Evolutionary conservation across 208 protist species (phyloP).

Genomic region (Acanthamoeba royreba): DNA sequence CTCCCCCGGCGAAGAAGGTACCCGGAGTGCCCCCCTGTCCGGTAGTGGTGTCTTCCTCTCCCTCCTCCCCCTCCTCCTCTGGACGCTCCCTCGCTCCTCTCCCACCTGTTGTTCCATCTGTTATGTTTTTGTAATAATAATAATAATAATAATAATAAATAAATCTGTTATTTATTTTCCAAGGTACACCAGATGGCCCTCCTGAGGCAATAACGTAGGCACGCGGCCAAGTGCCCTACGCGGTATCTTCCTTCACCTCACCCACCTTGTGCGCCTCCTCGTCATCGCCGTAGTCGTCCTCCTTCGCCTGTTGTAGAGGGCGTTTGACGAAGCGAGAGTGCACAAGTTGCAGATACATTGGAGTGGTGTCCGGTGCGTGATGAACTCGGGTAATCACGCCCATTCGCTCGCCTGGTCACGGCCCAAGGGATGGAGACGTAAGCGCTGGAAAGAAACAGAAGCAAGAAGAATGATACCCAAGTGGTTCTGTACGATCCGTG

Average conservation of each 20-base stretch:
- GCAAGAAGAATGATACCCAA: not conserved
- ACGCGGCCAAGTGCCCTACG: too few species aligned
- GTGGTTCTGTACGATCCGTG: not conserved
- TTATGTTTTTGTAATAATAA: too few species aligned
- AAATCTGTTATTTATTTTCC: too few species aligned
- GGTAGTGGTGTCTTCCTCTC: too few species aligned
- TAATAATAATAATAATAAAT: too few species aligned
- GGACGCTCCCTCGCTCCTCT: too few species aligned
- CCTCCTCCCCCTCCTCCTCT: too few species aligned
- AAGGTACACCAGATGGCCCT: too few species aligned
- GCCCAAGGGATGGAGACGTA: not conserved
- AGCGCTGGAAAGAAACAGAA: not conserved
- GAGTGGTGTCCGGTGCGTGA: slow-evolving; percentile 24
- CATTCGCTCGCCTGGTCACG: not conserved
- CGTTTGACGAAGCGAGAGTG: not conserved
- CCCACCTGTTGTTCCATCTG: too few species aligned
- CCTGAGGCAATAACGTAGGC: too few species aligned
- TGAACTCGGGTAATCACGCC: not conserved
- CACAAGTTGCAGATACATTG: not conserved
- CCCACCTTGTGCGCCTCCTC: not conserved
- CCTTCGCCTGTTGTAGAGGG: not conserved
- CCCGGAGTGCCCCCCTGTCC: too few species aligned
- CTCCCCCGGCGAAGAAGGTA: too few species aligned
- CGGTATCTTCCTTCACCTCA: not conserved
- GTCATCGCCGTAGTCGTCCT: not conserved